Base-by-base conservation (phyloP, 495 filamentous ascomycete species). In the Penicillium antarcticum region DNA sequence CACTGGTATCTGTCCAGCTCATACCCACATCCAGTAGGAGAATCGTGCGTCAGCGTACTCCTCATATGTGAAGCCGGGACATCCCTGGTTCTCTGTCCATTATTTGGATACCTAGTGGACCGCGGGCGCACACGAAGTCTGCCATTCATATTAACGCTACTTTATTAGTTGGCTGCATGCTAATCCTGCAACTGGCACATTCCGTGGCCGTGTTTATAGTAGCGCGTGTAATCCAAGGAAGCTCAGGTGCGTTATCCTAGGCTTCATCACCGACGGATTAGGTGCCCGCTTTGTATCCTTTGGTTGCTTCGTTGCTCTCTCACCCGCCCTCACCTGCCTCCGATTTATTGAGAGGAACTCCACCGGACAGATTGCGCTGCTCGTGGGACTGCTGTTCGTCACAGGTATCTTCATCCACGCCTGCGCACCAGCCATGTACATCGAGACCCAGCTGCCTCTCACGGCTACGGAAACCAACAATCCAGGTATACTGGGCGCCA, bases 361-460 rank as follows among this genome's bases (percentile, higher is more conserved):
- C 8, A 66, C 80, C 0, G 26, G 65, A 1, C 77, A 89, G 51
- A 87, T 88, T 56, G 72, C 84, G 3, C 65, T 90, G 8, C 68
- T 92, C 10, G 37, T 67, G 16, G 43, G 41, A 35, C 45, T 68
- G 34, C 61, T 73, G 33, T 53, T 61, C 37, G 4, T 62, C 5
- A 60, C 50, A 40, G 67, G 64, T 12, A 43, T 62, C 6, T 57
- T 65, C 35, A 60, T 65, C 16, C 67, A 68, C 49, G 47, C 59
- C 12, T 52, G 60, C 48, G 50, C 63, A 3, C 64, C 67, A 2
- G 66, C 65, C 17, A 57, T 73, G 54, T 86, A 87, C 78, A 87
- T 88, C 4, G 89, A 92, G 61, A 80, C 84, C n/a, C 74, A 80
- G 50, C 78, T 80, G n/a, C 76, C 84, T 0, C 83, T 88, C 12